Conservation (phyloP, 768 basidiomycete species). For the Boletus rubroflammeus region DNA sequence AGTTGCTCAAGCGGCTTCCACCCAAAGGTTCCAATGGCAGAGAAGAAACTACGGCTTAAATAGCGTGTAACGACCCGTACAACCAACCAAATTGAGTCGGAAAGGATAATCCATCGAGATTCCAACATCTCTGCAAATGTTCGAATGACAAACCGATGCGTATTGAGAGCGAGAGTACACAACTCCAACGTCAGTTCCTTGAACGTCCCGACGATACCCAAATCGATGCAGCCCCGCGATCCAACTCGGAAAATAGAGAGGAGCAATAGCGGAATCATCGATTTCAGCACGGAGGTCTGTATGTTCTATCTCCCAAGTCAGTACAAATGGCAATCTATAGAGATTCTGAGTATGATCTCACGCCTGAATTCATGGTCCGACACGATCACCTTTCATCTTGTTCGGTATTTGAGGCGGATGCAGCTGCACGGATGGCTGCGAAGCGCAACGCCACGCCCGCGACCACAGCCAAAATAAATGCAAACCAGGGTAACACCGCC, state of each 20-base stretch:
- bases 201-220: background rate
- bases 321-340: too few species aligned
- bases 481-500: conserved; percentile 53
- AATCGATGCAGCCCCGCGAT: background rate
- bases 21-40: background rate
- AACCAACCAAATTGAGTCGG: too few species aligned
- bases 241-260: background rate
- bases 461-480: conserved; percentile 38
- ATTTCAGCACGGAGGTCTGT: background rate
- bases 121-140: background rate
- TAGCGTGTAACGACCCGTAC: background rate
- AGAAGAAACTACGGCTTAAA: background rate
- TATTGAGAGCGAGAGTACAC: background rate
- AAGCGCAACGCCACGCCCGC: conserved; percentile 36
- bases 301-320: background rate
- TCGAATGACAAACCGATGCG: background rate
- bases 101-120: background rate
- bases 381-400: background rate
- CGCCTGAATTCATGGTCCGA: background rate
- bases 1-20: background rate
- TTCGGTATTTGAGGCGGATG: background rate
- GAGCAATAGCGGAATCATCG: background rate
- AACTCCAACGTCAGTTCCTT: too few species aligned
- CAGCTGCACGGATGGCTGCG: conserved; percentile 20
- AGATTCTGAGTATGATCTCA: background rate